phyloP scores from a whole-genome alignment of 1,284 basidiomycete genomes.

The Rhodotorula sp. region DNA sequence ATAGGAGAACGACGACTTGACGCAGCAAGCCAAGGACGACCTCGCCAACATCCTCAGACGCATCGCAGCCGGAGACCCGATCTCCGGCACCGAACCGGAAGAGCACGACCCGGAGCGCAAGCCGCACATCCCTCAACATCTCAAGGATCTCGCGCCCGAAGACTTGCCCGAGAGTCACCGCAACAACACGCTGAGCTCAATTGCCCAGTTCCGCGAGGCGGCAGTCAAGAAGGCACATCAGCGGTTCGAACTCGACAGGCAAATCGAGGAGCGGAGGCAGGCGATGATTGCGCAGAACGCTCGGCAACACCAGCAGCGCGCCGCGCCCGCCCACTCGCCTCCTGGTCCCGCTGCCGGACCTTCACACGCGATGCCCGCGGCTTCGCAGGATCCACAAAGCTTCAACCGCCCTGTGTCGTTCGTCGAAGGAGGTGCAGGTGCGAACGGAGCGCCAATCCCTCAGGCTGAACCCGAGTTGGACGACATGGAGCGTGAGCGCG shows the following conservation, averaged over 20 bases:
- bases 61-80: slow-evolving; percentile 28
- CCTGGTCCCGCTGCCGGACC: slow-evolving; percentile 1
- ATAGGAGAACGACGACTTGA: slow-evolving; percentile 30
- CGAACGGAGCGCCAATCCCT: neutral
- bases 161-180: slow-evolving; percentile 46
- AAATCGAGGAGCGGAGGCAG: slow-evolving; percentile 27
- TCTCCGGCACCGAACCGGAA: slow-evolving; percentile 9
- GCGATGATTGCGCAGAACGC: slow-evolving; percentile 20
- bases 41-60: slow-evolving; percentile 25
- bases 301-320: slow-evolving; percentile 10
- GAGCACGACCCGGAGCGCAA: slow-evolving; percentile 10
- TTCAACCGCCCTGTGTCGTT: slow-evolving; percentile 38
- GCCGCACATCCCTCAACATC: slow-evolving; percentile 33
- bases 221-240: slow-evolving; percentile 43
- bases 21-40: slow-evolving; percentile 34
- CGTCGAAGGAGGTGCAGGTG: slow-evolving; percentile 17
- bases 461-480: slow-evolving; percentile 21
- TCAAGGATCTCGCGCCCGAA: slow-evolving; percentile 45
- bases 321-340: slow-evolving; percentile 11
- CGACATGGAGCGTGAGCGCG: slow-evolving; percentile 31
- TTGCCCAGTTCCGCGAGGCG: slow-evolving; percentile 45
- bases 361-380: neutral
- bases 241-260: slow-evolving; percentile 29
- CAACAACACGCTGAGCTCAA: slow-evolving; percentile 44
- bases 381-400: slow-evolving; percentile 31